These are phyloP conservation scores for Aplosporella prunicola DNA, from an alignment of 2,329 filamentous ascomycete genomes.

Conservation along the genomic window DNA sequence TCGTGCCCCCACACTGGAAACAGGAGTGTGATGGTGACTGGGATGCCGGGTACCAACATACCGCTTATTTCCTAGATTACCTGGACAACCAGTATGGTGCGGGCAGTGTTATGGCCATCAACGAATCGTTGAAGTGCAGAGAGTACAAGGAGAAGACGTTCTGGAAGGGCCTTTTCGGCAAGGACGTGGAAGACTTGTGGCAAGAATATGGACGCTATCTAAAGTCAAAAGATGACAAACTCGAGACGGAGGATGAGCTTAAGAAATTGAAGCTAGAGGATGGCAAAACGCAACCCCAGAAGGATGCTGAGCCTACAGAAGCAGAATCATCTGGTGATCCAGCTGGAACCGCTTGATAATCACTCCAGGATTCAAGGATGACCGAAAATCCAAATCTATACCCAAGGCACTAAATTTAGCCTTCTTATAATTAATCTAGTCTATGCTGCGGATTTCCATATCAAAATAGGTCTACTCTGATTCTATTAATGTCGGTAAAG, in stretches of 20 bases:
- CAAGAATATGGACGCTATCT: constrained; percentile 54
- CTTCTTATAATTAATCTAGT: too few species aligned
- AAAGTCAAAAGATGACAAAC: constrained; percentile 1
- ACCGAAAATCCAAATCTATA: too few species aligned
- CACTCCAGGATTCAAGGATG: too few species aligned
- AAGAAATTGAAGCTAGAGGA: not conserved
- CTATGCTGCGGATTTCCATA: too few species aligned
- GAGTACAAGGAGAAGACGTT: constrained; percentile 37
- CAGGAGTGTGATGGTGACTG: constrained; percentile 51
- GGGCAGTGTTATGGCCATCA: constrained; percentile 47
- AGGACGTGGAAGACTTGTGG: constrained; percentile 62
- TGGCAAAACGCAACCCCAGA: too few species aligned
- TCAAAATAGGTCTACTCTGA: too few species aligned
- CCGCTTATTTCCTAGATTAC: constrained; percentile 84
- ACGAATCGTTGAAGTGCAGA: constrained; percentile 55
- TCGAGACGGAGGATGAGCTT: not conserved
- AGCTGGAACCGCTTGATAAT: too few species aligned
- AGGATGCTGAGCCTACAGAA: too few species aligned
- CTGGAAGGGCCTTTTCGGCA: constrained; percentile 60
- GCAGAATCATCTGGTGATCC: too few species aligned
- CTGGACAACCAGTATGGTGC: constrained; percentile 55
- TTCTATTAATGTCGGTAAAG: too few species aligned
- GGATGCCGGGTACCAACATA: constrained; percentile 85
- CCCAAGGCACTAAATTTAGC: too few species aligned
- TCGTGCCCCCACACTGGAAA: constrained; percentile 79